These are phyloP conservation scores for Stygiomarasmius scandens DNA, from an alignment of 1,284 basidiomycete species.

Conservation along the genomic window DNA sequence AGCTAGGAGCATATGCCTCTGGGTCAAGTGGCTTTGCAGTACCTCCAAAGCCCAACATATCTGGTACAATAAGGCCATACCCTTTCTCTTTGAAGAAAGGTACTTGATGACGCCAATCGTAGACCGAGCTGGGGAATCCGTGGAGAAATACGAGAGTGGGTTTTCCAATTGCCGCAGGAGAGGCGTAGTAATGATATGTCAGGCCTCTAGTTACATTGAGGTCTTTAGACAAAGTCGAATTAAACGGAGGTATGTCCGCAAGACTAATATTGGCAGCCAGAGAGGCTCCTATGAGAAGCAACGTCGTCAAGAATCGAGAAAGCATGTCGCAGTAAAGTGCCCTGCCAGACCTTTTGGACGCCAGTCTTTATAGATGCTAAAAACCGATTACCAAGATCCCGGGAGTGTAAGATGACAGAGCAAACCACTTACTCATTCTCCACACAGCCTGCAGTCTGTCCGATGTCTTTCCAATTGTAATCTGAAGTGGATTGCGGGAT, in stretches of 20 bases:
- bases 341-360: too few species aligned
- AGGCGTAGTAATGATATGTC: constrained; percentile 40
- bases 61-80: constrained; percentile 16
- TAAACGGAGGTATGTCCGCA: background rate
- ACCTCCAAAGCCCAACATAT: constrained; percentile 17
- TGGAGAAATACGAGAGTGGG: constrained; percentile 49
- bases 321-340: too few species aligned
- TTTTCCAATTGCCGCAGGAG: constrained; percentile 24
- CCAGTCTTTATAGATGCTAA: too few species aligned
- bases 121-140: constrained; percentile 47
- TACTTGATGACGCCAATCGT: constrained; percentile 49
- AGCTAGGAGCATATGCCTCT: constrained; percentile 20
- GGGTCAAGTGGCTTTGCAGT: constrained; percentile 14
- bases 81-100: constrained; percentile 11
- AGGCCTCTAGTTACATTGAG: constrained; percentile 35
- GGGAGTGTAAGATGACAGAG: too few species aligned
- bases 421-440: too few species aligned
- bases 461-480: too few species aligned
- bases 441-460: too few species aligned
- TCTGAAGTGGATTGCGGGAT: too few species aligned
- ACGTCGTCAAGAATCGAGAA: background rate
- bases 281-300: background rate
- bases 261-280: background rate
- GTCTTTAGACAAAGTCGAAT: constrained; percentile 32
- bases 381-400: too few species aligned